Conservation (phyloP, 1,139 yeast species). For the Debaryomycetaceae sp. region DNA sequence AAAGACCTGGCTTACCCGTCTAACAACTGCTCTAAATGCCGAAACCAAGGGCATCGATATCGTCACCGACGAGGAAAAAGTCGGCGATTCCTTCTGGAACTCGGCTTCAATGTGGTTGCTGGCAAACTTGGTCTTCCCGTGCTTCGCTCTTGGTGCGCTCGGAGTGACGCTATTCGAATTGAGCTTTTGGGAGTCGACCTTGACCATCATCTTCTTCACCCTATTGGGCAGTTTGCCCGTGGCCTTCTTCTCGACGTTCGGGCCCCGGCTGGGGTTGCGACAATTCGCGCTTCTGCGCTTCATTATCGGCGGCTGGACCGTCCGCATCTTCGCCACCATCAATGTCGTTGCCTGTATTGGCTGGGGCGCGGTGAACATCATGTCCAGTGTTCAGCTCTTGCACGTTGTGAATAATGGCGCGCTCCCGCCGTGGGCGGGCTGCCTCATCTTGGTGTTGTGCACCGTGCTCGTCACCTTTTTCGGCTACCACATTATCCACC, state of each 20-base stretch:
- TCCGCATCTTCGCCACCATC: constrained; percentile 67
- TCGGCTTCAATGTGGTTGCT: constrained; percentile 92
- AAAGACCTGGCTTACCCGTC: constrained; percentile 10
- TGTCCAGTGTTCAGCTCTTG: constrained; percentile 79
- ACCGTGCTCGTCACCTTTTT: constrained; percentile 74
- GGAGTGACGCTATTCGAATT: constrained; percentile 50
- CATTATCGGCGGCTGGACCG: constrained; percentile 64
- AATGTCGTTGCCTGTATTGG: constrained; percentile 86
- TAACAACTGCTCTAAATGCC: constrained; percentile 32
- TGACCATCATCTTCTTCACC: constrained; percentile 61
- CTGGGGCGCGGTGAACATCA: constrained; percentile 91
- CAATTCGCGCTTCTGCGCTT: constrained; percentile 78
- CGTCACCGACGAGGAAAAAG: constrained; percentile 57
- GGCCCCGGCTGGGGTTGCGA: constrained; percentile 77
- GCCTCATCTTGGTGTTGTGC: constrained; percentile 56
- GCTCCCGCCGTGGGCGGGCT: constrained; percentile 88
- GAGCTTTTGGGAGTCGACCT: constrained; percentile 56
- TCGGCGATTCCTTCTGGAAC: constrained; percentile 48
- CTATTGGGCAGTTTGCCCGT: constrained; percentile 67
- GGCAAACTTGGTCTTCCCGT: constrained; percentile 81
- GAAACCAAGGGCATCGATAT: constrained; percentile 64
- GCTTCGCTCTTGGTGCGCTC: constrained; percentile 71
- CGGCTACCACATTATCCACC: constrained; percentile 75
- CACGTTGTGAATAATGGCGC: constrained; percentile 61
- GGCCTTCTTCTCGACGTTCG: constrained; percentile 74